Conservation (phyloP, 2,329 filamentous ascomycete genomes). For the Epichloe uncinata region DNA sequence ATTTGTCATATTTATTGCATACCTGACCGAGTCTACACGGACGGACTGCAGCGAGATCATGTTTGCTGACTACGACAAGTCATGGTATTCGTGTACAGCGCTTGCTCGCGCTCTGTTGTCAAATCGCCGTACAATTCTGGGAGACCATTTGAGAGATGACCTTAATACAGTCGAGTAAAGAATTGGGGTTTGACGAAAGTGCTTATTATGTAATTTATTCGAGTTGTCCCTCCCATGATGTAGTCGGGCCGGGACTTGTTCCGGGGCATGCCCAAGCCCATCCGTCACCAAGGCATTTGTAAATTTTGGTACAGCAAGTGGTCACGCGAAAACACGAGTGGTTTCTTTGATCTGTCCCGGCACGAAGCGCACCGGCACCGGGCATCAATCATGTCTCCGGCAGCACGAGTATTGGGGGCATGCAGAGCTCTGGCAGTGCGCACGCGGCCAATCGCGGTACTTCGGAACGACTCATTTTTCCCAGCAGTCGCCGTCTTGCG, state of each 20-base stretch:
- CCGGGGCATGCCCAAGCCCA: constrained; percentile 3
- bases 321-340: constrained; percentile 1
- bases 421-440: constrained; percentile 21
- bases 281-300: constrained; percentile 1
- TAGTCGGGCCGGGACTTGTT: constrained; percentile 9
- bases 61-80: background rate
- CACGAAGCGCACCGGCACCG: constrained; percentile 1
- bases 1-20: background rate
- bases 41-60: background rate
- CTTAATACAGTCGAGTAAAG: background rate
- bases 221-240: background rate
- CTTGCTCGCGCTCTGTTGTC: too few species aligned
- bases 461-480: constrained; percentile 12
- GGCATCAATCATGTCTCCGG: constrained; percentile 20
- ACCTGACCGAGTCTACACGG: background rate
- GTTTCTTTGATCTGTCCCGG: background rate
- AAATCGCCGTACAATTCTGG: too few species aligned
- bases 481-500: constrained; percentile 10
- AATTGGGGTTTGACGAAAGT: background rate
- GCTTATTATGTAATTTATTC: background rate
- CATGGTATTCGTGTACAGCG: too few species aligned
- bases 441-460: constrained; percentile 13
- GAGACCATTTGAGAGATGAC: too few species aligned
- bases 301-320: constrained; percentile 3
- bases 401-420: constrained; percentile 20